Conservation (phyloP, 306 rosid species). For the Castanea mollissima region DNA sequence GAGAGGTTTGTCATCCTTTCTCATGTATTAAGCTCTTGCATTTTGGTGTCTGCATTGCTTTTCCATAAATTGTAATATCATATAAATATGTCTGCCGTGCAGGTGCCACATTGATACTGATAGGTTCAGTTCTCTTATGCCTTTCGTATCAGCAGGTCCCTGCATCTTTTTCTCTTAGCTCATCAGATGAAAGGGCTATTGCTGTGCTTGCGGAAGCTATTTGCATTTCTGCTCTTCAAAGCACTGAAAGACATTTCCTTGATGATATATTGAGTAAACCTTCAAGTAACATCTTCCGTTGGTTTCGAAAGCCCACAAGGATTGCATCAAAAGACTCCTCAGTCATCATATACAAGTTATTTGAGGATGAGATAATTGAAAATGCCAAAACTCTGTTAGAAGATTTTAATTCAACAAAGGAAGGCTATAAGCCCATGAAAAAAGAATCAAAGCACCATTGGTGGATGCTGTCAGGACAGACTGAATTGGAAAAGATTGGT, state of each 20-base stretch:
- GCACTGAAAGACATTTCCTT: constrained; percentile 57
- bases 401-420: constrained; percentile 50
- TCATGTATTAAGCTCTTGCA: neutral
- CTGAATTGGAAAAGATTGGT: constrained; percentile 78
- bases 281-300: constrained; percentile 42
- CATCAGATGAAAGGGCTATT: constrained; percentile 57
- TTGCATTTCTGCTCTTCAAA: constrained; percentile 70
- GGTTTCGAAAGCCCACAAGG: constrained; percentile 59
- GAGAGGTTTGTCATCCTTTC: constrained; percentile 62
- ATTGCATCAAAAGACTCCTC: constrained; percentile 66
- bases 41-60: constrained; percentile 18
- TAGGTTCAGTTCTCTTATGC: constrained; percentile 84
- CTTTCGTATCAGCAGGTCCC: constrained; percentile 88
- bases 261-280: constrained; percentile 43
- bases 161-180: constrained; percentile 66
- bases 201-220: constrained; percentile 77
- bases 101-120: constrained; percentile 89
- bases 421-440: constrained; percentile 34
- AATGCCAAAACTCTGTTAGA: constrained; percentile 66
- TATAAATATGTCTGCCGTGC: constrained; percentile 68
- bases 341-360: constrained; percentile 57
- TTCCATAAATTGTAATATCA: constrained; percentile 54
- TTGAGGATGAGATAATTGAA: constrained; percentile 77
- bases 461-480: constrained; percentile 64
- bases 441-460: constrained; percentile 39